Conservation (phyloP, 2,329 filamentous ascomycete species). For the Cercospora citrullina region DNA sequence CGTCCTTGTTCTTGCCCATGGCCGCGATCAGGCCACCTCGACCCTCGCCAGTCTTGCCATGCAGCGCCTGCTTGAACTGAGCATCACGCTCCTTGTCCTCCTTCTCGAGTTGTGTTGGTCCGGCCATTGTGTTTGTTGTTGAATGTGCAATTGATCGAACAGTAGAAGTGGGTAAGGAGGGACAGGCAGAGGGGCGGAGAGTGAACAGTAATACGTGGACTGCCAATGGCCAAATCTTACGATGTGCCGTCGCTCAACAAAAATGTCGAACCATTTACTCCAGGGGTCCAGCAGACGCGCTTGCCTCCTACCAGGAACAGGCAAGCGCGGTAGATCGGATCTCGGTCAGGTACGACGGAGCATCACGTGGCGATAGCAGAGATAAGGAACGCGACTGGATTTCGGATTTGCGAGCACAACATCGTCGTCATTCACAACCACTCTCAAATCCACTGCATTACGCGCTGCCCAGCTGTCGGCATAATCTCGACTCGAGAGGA, state of each 20-base stretch:
- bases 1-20: slow-evolving; percentile 75
- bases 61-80: slow-evolving; percentile 81
- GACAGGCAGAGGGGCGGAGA: background rate
- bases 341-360: background rate
- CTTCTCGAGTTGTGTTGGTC: slow-evolving; percentile 42
- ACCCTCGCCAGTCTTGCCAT: slow-evolving; percentile 74
- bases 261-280: slow-evolving; percentile 12
- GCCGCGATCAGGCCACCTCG: slow-evolving; percentile 79
- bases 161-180: background rate
- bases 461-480: too few species aligned
- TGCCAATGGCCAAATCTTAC: slow-evolving; percentile 14
- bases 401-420: slow-evolving; percentile 4
- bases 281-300: slow-evolving; percentile 9
- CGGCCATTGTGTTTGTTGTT: slow-evolving; percentile 27
- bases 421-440: background rate
- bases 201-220: slow-evolving; percentile 9
- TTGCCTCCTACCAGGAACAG: slow-evolving; percentile 5
- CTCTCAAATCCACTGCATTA: background rate
- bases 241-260: slow-evolving; percentile 8
- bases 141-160: slow-evolving; percentile 4
- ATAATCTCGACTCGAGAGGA: background rate
- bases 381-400: background rate
- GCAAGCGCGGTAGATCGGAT: slow-evolving; percentile 5
- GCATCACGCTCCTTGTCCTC: slow-evolving; percentile 49
- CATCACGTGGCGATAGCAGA: background rate